Percentiles rank a stretch among this genome's conserved stretches.
Conservation (phyloP, 257 asterid genomes). For the Solanum corneliomulleri region DNA sequence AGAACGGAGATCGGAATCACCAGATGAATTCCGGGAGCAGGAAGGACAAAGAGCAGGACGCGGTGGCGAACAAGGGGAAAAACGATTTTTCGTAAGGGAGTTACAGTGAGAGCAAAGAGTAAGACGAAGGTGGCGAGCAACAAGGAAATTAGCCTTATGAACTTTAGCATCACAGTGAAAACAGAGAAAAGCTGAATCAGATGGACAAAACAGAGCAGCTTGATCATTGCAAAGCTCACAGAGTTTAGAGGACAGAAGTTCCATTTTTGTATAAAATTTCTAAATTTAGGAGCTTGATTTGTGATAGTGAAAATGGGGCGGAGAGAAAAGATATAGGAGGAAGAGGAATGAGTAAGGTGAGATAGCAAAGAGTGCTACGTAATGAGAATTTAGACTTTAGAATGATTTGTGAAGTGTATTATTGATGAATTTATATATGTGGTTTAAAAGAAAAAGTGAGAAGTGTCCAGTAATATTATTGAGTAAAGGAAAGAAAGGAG, state of each 20-base stretch:
- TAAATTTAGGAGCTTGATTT: background rate
- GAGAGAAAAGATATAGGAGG: background rate
- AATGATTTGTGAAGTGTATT: background rate
- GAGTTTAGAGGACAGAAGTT: background rate
- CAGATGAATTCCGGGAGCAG: constrained; percentile 7
- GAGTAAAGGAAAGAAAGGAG: background rate
- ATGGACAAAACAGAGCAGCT: constrained; percentile 37
- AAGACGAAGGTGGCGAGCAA: constrained; percentile 48
- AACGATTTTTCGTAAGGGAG: background rate
- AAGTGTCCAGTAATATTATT: background rate
- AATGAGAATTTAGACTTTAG: background rate
- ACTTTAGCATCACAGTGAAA: constrained; percentile 35
- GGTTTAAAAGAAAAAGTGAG: background rate
- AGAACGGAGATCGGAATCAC: constrained; percentile 1
- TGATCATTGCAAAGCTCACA: constrained; percentile 42
- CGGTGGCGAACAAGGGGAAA: background rate
- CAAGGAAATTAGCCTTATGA: constrained; percentile 56
- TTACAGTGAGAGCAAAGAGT: constrained; percentile 21
- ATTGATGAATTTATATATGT: background rate
- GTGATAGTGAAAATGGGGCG: background rate
- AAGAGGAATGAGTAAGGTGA: background rate
- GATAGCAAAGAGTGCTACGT: background rate
- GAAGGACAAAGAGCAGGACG: constrained; percentile 5
- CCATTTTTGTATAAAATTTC: background rate
- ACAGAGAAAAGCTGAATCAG: constrained; percentile 61